Base-by-base conservation (phyloP, 305 asterid genomes). In the Fraxinus greggii region DNA sequence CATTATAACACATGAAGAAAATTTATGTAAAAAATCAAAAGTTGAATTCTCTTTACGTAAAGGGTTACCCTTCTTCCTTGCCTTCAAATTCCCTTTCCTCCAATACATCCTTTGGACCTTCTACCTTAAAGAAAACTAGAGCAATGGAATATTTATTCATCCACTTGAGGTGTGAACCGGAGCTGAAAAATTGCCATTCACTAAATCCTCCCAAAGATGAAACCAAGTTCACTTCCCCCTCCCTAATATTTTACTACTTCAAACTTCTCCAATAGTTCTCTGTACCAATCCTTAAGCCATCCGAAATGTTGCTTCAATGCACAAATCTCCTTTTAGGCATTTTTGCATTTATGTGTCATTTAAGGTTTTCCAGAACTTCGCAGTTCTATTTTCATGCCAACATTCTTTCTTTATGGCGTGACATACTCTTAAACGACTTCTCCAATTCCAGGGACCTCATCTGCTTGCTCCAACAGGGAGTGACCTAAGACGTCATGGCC, bases 401-500 rank as follows among this genome's bases (percentile, higher is more conserved):
- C 56, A 28, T 63, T 48, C 9, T 83, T 82, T 79, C 82, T 77
- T 84, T 80, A 75, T 38, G 28, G 24, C 74, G 32, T 42, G 78
- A 33, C 56, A 21, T 74, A 38, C 79, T 80, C 78, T 69, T 69
- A 79, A 45, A 15, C 26, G 2, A 32, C 73, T 78, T 81, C 72
- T 83, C 65, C 78, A 59, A 80, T 83, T 83, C 75, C 92, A 96
- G 99, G 99, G 98, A 84, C 95, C 99, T 24, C 99, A 96, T 83
- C 95, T 96, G 67, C 97, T 94, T 82, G 98, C 98, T 86, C 99
- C 99, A 85, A 96, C 99, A 17, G 98, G 99, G 88, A 96, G 99
- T 76, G 88, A 96, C 87, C 94, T 96, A 82, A 85, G 73, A 48
- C 89, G 88, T 32, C 93, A 94, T 82, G 98, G 96, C 33, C 89